phyloP scores from a whole-genome alignment of 345 rosid species.

The Linum lewisii region DNA sequence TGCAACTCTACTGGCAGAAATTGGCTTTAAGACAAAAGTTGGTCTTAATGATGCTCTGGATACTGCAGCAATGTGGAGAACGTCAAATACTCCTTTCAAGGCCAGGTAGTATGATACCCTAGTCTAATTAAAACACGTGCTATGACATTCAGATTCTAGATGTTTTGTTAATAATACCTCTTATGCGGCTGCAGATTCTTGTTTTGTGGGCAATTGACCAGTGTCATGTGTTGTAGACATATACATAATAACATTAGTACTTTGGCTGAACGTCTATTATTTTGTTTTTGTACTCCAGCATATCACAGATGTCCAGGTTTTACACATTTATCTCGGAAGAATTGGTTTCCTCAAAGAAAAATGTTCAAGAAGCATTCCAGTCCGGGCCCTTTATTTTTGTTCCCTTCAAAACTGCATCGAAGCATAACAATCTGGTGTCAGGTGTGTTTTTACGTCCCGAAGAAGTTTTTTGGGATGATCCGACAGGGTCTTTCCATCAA shows the following conservation, averaged over 20 bases:
- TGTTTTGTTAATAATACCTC: too few species aligned
- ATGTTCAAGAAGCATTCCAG: constrained; percentile 41
- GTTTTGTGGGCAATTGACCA: too few species aligned
- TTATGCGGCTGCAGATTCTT: too few species aligned
- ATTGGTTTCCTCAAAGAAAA: constrained; percentile 39
- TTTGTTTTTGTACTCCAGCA: constrained; percentile 41
- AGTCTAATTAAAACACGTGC: neutral
- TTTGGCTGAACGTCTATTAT: neutral
- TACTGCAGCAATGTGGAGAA: constrained; percentile 47
- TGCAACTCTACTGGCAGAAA: constrained; percentile 40
- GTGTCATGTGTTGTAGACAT: too few species aligned
- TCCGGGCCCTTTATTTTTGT: constrained; percentile 55
- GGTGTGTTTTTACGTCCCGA: constrained; percentile 56
- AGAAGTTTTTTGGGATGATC: constrained; percentile 78
- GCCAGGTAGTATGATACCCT: constrained; percentile 46
- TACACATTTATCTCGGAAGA: constrained; percentile 70
- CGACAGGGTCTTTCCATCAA: constrained; percentile 51
- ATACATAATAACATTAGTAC: neutral
- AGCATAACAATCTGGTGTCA: constrained; percentile 38
- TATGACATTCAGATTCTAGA: neutral
- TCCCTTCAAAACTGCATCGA: constrained; percentile 36
- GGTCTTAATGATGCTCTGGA: constrained; percentile 46
- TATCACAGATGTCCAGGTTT: constrained; percentile 63
- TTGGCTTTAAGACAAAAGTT: constrained; percentile 75
- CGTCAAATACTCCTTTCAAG: constrained; percentile 39